Percentiles rank a stretch among this genome's conserved stretches.
phyloP scores from a whole-genome alignment of 352 stramenopile species.

The Blastocystis sp. region DNA sequence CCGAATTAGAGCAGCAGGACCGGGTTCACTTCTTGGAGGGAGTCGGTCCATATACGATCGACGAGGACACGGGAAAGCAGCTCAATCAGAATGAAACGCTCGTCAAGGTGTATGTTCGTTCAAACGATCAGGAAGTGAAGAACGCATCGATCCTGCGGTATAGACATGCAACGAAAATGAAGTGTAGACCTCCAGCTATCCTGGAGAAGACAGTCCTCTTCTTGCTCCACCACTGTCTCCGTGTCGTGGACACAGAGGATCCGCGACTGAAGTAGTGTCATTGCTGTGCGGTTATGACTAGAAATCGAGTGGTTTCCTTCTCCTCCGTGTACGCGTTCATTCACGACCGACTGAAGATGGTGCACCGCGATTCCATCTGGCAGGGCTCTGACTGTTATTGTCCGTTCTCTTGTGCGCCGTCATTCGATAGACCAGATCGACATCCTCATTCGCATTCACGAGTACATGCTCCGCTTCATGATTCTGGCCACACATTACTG shows the following conservation, averaged over 20 bases:
- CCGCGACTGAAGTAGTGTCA: slow-evolving; percentile 3
- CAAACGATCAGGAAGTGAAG: slow-evolving; percentile 49
- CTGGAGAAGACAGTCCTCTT: slow-evolving; percentile 35
- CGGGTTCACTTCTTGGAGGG: slow-evolving; percentile 64
- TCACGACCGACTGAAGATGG: slow-evolving; percentile 64
- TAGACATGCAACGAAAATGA: background rate
- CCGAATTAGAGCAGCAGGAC: slow-evolving; percentile 46
- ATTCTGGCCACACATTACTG: slow-evolving; percentile 62
- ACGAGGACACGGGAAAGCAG: slow-evolving; percentile 40
- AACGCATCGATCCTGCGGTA: slow-evolving; percentile 47
- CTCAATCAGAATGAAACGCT: slow-evolving; percentile 39
- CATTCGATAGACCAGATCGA: slow-evolving; percentile 8
- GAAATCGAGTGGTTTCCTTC: slow-evolving; percentile 41
- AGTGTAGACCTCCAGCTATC: slow-evolving; percentile 40
- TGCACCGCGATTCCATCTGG: slow-evolving; percentile 31
- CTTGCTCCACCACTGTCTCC: slow-evolving; percentile 46
- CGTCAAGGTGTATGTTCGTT: slow-evolving; percentile 52
- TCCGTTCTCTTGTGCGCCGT: background rate
- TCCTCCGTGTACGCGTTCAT: slow-evolving; percentile 56
- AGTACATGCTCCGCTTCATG: slow-evolving; percentile 64
- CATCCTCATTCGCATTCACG: slow-evolving; percentile 40
- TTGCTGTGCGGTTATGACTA: background rate
- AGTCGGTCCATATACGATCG: background rate
- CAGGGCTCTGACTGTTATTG: slow-evolving; percentile 14
- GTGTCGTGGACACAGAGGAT: background rate